Evolutionary conservation across 106 monocot genomes (phyloP).

Genomic region (Iris macrosiphon): DNA sequence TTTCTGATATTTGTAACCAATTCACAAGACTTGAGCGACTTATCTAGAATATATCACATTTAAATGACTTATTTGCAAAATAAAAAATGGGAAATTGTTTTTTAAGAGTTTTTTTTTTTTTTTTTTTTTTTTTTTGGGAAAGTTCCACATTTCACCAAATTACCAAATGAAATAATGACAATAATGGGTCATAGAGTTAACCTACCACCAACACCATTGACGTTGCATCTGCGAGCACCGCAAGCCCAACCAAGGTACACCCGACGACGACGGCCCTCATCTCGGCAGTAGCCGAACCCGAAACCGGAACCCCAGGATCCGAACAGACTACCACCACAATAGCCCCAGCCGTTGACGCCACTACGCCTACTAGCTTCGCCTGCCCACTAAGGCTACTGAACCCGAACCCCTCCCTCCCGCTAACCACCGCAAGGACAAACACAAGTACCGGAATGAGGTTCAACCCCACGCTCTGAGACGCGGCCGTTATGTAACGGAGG

Average conservation of each 20-base stretch:
- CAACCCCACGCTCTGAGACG: constrained; percentile 14
- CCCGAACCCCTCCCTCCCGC: constrained; percentile 14
- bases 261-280: neutral
- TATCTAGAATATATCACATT: too few species aligned
- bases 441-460: constrained; percentile 23
- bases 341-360: constrained; percentile 20
- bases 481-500: constrained; percentile 23
- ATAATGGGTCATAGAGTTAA: too few species aligned
- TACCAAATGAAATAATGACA: too few species aligned
- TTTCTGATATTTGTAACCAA: too few species aligned
- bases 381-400: constrained; percentile 11
- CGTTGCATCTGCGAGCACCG: constrained; percentile 4
- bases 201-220: constrained; percentile 22
- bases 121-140: too few species aligned
- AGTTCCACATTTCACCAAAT: too few species aligned
- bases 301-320: neutral
- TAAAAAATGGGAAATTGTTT: too few species aligned
- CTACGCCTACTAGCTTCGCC: constrained; percentile 28
- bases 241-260: constrained; percentile 5
- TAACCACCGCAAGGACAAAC: constrained; percentile 25
- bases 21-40: too few species aligned
- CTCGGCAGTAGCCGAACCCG: neutral
- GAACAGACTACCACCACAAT: constrained; percentile 8
- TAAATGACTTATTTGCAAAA: too few species aligned
- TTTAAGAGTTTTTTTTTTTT: too few species aligned